Conservation (phyloP, 371 early-diverging fungal genomes). For the Circinella minor region DNA sequence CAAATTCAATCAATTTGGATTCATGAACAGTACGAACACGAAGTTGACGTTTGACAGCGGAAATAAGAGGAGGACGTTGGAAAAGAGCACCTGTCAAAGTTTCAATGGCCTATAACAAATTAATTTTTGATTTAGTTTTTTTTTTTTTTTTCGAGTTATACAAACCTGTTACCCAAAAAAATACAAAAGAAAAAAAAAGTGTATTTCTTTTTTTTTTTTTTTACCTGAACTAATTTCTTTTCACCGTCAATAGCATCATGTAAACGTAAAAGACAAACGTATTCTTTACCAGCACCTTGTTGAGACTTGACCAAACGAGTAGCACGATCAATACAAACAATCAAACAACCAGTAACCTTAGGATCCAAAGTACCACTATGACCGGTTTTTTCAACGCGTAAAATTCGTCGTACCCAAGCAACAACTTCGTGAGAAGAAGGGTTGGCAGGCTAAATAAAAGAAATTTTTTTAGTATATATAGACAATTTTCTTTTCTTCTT, state of each 20-base stretch:
- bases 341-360: conserved; percentile 99
- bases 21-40: conserved; percentile 99
- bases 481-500: not conserved
- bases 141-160: too few species aligned
- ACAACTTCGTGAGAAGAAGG: conserved; percentile 99
- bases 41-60: conserved; percentile 99
- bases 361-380: conserved; percentile 99
- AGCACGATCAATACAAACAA: conserved; percentile 99
- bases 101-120: conserved; percentile 73
- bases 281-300: conserved; percentile 99
- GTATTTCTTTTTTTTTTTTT: not conserved
- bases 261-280: conserved; percentile 96
- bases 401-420: conserved; percentile 99
- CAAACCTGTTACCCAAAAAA: not conserved
- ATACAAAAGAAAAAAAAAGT: not conserved
- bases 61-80: conserved; percentile 99
- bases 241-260: conserved; percentile 92
- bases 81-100: conserved; percentile 98
- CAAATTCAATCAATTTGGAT: conserved; percentile 95
- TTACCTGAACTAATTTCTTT: conserved; percentile 80
- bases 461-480: too few species aligned
- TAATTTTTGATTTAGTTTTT: too few species aligned
- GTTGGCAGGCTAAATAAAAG: conserved; percentile 94
- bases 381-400: conserved; percentile 99
- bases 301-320: conserved; percentile 99